These are phyloP conservation scores for Bretziella fagacearum DNA, from an alignment of 2,329 filamentous ascomycete species.

Conservation along the genomic window DNA sequence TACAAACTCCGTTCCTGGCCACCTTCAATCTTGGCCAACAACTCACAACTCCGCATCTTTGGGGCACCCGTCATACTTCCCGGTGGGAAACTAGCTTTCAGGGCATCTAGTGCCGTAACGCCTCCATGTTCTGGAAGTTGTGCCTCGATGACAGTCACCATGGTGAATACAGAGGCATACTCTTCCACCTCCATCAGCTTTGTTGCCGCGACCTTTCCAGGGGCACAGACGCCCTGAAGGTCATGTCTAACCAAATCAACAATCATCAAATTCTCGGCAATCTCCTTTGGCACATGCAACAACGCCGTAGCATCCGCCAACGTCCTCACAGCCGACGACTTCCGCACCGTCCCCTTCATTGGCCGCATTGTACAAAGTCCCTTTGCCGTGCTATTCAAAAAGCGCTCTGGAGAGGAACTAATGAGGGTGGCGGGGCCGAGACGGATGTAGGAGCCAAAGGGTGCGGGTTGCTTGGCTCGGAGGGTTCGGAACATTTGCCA, in stretches of 20 bases:
- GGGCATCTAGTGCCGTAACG: constrained; percentile 51
- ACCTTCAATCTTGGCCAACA: constrained; percentile 52
- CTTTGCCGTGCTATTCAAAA: constrained; percentile 40
- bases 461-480: constrained; percentile 56
- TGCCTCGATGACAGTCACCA: constrained; percentile 76
- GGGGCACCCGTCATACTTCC: constrained; percentile 95
- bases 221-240: constrained; percentile 66
- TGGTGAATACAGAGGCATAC: constrained; percentile 79
- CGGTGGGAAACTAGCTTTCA: constrained; percentile 64
- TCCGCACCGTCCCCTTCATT: constrained; percentile 93
- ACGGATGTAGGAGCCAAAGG: constrained; percentile 68
- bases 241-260: constrained; percentile 93
- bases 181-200: constrained; percentile 78
- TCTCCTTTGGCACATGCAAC: constrained; percentile 69
- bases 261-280: constrained; percentile 95
- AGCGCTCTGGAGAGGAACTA: constrained; percentile 77
- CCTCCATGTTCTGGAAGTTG: constrained; percentile 26
- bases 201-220: constrained; percentile 54
- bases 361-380: constrained; percentile 66
- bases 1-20: constrained; percentile 55
- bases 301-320: constrained; percentile 55
- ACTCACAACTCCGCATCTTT: constrained; percentile 80
- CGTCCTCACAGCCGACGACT: constrained; percentile 46
- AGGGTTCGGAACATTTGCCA: constrained; percentile 62
- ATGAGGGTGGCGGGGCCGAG: constrained; percentile 55